A percentile compares a stretch with the other conserved stretches of the same genome.
These are phyloP conservation scores for Chrysosporium queenslandicum DNA, from an alignment of 2,329 filamentous ascomycete species.

Conservation along the genomic window DNA sequence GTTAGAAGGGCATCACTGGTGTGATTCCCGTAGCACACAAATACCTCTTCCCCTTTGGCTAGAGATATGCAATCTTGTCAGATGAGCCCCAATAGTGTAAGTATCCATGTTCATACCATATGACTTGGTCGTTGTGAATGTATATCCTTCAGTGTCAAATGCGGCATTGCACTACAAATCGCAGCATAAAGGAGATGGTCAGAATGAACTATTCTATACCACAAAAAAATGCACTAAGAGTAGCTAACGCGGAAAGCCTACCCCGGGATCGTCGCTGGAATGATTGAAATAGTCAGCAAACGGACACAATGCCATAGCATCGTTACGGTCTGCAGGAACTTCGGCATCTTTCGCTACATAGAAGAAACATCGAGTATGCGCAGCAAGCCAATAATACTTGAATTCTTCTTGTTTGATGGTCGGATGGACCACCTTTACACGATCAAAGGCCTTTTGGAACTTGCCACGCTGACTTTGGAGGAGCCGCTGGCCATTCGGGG, in stretches of 20 bases:
- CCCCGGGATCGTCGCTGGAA: constrained; percentile 31
- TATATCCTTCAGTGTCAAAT: constrained; percentile 30
- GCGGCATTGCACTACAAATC: constrained; percentile 27
- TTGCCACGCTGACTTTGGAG: constrained; percentile 45
- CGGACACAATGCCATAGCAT: constrained; percentile 39
- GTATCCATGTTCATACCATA: constrained; percentile 22
- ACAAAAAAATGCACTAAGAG: no score
- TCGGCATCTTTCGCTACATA: constrained; percentile 40
- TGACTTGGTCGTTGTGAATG: constrained; percentile 27
- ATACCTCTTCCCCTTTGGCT: constrained; percentile 36
- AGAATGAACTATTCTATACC: background rate
- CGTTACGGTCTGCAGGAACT: constrained; percentile 32
- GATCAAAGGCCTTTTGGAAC: constrained; percentile 42
- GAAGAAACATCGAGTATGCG: constrained; percentile 53
- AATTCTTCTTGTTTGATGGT: constrained; percentile 36
- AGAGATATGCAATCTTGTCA: background rate
- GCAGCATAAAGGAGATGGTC: background rate
- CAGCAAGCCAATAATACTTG: constrained; percentile 50
- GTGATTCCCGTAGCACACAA: constrained; percentile 37
- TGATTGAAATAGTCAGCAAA: constrained; percentile 43
- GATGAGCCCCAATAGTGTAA: background rate
- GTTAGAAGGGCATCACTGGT: constrained; percentile 36
- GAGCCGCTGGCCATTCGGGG: constrained; percentile 28
- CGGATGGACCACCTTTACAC: constrained; percentile 37
- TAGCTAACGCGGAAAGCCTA: no score